phyloP scores from a whole-genome alignment of 192 early-diverging fungal genomes.

The Coemansia sp. region DNA sequence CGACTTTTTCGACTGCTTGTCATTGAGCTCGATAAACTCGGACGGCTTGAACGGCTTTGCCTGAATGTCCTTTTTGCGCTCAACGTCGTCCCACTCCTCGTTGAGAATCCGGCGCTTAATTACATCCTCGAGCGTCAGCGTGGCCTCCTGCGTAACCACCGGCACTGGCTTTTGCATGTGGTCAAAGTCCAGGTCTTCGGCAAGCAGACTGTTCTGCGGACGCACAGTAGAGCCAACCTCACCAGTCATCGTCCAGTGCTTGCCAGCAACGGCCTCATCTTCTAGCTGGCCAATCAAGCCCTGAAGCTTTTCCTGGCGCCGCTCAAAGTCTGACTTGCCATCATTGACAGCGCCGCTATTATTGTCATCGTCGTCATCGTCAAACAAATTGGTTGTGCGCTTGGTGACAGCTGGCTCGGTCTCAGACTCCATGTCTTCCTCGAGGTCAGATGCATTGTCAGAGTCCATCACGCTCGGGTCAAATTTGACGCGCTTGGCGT shows the following conservation, averaged over 20 bases:
- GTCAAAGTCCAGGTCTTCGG: conserved; percentile 92
- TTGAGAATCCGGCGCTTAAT: conserved; percentile 93
- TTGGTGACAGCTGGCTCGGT: conserved; percentile 17
- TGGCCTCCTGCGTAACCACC: conserved; percentile 89
- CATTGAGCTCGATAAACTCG: conserved; percentile 75
- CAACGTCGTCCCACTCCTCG: conserved; percentile 90
- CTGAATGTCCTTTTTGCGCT: conserved; percentile 79
- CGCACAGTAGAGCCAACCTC: conserved; percentile 79
- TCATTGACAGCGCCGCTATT: conserved; percentile 13
- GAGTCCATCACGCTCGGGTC: conserved; percentile 31
- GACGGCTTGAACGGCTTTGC: conserved; percentile 70
- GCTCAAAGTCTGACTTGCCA: conserved; percentile 75
- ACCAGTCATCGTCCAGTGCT: conserved; percentile 89
- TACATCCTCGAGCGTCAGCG: conserved; percentile 84
- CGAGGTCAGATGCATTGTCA: conserved; percentile 48
- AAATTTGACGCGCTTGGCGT: conserved; percentile 51
- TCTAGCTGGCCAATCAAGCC: conserved; percentile 82
- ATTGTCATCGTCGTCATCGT: conserved; percentile 22
- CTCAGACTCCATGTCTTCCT: conserved; percentile 2
- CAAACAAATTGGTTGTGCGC: conserved; percentile 28
- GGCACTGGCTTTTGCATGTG: conserved; percentile 90
- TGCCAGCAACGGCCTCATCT: conserved; percentile 75
- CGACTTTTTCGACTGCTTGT: conserved; percentile 83
- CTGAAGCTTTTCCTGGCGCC: conserved; percentile 66
- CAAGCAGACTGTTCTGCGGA: conserved; percentile 90